Base-by-base conservation (phyloP, 1,284 basidiomycete genomes). In the Moesziomyces globuligerus region DNA sequence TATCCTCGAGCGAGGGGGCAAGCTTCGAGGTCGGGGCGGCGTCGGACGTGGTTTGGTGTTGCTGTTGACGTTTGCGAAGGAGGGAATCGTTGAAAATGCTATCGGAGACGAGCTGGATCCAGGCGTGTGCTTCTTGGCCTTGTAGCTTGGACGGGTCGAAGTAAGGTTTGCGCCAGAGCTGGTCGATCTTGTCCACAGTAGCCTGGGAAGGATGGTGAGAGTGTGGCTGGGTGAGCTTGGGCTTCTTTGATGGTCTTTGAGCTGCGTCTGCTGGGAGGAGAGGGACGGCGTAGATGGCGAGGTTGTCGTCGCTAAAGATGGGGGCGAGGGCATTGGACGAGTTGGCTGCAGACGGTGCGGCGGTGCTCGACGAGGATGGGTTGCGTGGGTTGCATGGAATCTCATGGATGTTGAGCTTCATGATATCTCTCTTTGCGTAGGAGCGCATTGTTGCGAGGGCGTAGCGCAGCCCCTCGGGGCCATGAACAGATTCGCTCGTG, bases 401-500 rank as follows among this genome's bases (percentile, higher is more conserved):
- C 46, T 78, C 61, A 45, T 67, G 40, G 28, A 64, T 32, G 25
- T 55, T 44, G 42, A 62, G 70, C 46, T 39, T 52, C 62, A 81
- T 72, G 58, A 68, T 55, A 20, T 71, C 69, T 7, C 76, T 55
- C 49, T 69, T 73, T 15, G 72, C 73, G 44, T 71, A 75, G 21
- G 62, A 57, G 13, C 85, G 77, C 49, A 84, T 89, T 1, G 90
- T 87, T 13, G 91, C 90, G 36, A 94, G 78, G 49, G 86, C 86
- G 76, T 93, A 91, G 20, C 86, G 81, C 20, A 90, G 82, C 23
- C 91, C 91, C 7, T 86, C 86, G 1, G 92, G 92, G 6, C 92
- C 93, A 29, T 88, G 84, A 20, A 94, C 78, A 25, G 87, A 83
- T 32, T 94, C 56, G 38, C 86, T 84, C 24, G 84, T 83, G 36